Percentiles rank a stretch among this genome's conserved stretches.
These are phyloP conservation scores for Aspergillus ustus DNA, from an alignment of 2,329 filamentous ascomycete species.

Conservation along the genomic window DNA sequence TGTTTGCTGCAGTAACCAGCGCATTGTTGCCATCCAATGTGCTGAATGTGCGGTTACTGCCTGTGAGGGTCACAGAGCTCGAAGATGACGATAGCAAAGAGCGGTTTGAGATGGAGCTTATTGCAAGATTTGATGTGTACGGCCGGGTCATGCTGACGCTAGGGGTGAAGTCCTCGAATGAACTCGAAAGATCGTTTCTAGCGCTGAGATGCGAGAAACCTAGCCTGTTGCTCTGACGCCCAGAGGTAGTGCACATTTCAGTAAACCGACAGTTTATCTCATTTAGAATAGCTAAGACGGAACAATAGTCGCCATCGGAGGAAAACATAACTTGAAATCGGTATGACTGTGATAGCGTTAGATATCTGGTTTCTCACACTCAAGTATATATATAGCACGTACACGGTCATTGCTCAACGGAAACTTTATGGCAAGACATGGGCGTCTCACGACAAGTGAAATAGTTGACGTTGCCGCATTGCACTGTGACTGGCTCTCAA, in stretches of 20 bases:
- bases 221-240: slow-evolving; percentile 26
- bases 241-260: slow-evolving; percentile 38
- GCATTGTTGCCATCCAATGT: not conserved
- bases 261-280: slow-evolving; percentile 49
- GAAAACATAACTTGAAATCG: slow-evolving; percentile 53
- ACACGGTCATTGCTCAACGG: slow-evolving; percentile 34
- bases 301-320: slow-evolving; percentile 46
- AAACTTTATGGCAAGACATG: slow-evolving; percentile 53
- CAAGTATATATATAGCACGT: slow-evolving; percentile 5
- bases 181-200: slow-evolving; percentile 6
- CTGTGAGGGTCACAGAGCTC: slow-evolving; percentile 5
- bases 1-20: not conserved
- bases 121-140: slow-evolving; percentile 9
- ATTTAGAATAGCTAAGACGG: slow-evolving; percentile 46
- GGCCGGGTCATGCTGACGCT: slow-evolving; percentile 13
- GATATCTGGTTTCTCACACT: not conserved
- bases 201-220: slow-evolving; percentile 29
- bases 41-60: not conserved
- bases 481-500: slow-evolving; percentile 25
- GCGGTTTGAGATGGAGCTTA: slow-evolving; percentile 7
- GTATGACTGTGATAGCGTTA: slow-evolving; percentile 38
- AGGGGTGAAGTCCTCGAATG: slow-evolving; percentile 9
- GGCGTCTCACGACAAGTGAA: slow-evolving; percentile 49
- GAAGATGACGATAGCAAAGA: slow-evolving; percentile 20
- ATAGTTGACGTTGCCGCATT: slow-evolving; percentile 36